phyloP scores from a whole-genome alignment of 129 eudicot genomes.

The Daucus carota region DNA sequence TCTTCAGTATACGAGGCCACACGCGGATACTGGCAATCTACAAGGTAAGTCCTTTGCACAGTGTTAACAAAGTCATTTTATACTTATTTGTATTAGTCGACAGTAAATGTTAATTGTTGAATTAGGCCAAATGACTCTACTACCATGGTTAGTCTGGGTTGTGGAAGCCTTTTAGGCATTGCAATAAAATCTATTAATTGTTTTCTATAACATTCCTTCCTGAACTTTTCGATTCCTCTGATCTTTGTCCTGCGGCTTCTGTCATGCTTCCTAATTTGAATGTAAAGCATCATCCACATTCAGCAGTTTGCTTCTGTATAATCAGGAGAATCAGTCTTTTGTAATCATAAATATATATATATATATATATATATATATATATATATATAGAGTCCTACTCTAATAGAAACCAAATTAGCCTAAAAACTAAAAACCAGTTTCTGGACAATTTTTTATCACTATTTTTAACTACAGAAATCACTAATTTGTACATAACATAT shows the following conservation, averaged over 20 bases:
- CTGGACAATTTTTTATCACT: too few relatives aligned
- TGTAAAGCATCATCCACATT: background rate
- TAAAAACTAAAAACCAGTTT: too few relatives aligned
- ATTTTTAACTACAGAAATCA: too few relatives aligned
- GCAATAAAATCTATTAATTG: conserved; percentile 3
- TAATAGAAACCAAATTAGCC: too few relatives aligned
- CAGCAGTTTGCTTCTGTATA: background rate
- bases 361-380: too few relatives aligned
- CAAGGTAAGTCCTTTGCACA: conserved; percentile 32
- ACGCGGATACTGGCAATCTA: conserved; percentile 59
- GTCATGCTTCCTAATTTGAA: background rate
- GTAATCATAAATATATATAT: too few relatives aligned
- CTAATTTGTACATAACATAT: too few relatives aligned
- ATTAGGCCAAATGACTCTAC: conserved; percentile 79
- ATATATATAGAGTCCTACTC: too few relatives aligned
- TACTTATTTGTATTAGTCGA: background rate
- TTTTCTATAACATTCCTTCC: background rate
- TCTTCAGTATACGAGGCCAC: conserved; percentile 74
- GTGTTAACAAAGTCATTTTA: background rate
- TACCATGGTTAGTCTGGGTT: conserved; percentile 58
- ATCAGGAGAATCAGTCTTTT: background rate
- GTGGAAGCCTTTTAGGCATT: conserved; percentile 91
- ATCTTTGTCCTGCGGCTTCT: background rate
- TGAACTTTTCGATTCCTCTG: background rate
- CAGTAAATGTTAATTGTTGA: conserved; percentile 4